A percentile compares a stretch with the other conserved stretches of the same genome.
phyloP scores from a whole-genome alignment of 768 basidiomycete species.

The Naganishia onofrii region DNA sequence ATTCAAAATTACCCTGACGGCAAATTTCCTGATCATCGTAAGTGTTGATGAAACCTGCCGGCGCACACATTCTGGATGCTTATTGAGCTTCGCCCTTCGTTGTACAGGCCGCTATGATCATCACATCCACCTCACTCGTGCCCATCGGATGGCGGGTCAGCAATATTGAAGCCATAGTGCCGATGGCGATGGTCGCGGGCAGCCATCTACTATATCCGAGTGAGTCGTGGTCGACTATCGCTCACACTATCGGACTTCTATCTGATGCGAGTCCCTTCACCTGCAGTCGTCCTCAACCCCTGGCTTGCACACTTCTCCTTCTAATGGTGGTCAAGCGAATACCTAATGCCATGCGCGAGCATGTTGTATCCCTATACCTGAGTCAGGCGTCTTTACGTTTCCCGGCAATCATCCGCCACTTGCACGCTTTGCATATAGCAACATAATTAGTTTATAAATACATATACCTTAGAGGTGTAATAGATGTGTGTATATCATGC shows the following conservation, averaged over 20 bases:
- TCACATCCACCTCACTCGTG: background rate
- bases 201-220: constrained; percentile 6
- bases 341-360: no score
- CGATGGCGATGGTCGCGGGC: constrained; percentile 4
- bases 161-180: background rate
- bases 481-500: constrained; percentile 6
- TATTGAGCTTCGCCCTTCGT: background rate
- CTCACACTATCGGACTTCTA: no score
- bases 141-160: background rate
- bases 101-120: constrained; percentile 1
- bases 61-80: no score
- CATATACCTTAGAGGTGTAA: constrained; percentile 5
- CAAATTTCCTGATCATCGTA: constrained; percentile 2
- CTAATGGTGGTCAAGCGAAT: background rate
- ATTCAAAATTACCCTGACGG: constrained; percentile 53
- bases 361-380: no score
- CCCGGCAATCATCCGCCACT: background rate
- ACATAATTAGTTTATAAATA: background rate
- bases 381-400: no score
- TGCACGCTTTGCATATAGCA: background rate
- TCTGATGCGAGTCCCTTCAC: no score
- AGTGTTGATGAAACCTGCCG: no score
- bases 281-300: constrained; percentile 29
- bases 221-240: background rate
- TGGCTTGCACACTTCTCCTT: constrained; percentile 27